These are phyloP conservation scores for Thielaviopsis punctulata DNA, from an alignment of 2,329 filamentous ascomycete genomes.

Conservation along the genomic window DNA sequence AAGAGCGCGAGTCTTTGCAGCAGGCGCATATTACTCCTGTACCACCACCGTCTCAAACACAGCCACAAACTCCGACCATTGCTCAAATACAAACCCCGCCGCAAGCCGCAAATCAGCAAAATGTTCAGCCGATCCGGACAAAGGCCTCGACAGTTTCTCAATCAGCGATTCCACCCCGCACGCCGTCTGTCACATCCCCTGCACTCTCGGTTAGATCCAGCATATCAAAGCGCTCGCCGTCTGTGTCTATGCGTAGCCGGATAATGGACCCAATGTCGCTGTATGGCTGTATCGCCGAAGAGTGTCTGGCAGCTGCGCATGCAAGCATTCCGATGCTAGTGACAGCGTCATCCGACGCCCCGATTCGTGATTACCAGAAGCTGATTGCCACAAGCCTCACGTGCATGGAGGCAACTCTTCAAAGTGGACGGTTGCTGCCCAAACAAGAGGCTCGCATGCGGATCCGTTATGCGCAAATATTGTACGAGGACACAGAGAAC, in stretches of 20 bases:
- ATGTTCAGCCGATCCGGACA: conserved; percentile 18
- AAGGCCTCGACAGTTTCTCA: conserved; percentile 18
- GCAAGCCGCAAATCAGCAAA: conserved; percentile 15
- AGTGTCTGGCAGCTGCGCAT: conserved; percentile 54
- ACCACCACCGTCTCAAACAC: conserved; percentile 14
- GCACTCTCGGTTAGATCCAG: conserved; percentile 24
- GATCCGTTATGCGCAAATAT: conserved; percentile 51
- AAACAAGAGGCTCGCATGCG: conserved; percentile 52
- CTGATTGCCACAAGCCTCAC: conserved; percentile 55
- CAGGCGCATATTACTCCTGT: conserved; percentile 16
- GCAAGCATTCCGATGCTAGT: conserved; percentile 26
- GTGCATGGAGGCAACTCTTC: conserved; percentile 54
- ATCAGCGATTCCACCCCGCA: conserved; percentile 10
- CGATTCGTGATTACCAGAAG: conserved; percentile 44
- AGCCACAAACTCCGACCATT: conserved; percentile 10
- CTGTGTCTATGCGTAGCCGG: conserved; percentile 23
- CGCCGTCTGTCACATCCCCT: conserved; percentile 25
- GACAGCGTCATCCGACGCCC: conserved; percentile 29
- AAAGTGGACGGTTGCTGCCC: conserved; percentile 41
- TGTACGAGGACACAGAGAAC: conserved; percentile 64
- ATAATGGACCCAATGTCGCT: conserved; percentile 38
- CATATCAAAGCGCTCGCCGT: conserved; percentile 26
- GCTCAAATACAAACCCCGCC: conserved; percentile 9
- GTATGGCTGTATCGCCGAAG: conserved; percentile 55
- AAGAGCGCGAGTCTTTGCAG: conserved; percentile 23